Evolutionary conservation across 768 basidiomycete genomes (phyloP).

Genomic region (Pleurotus giganteus): DNA sequence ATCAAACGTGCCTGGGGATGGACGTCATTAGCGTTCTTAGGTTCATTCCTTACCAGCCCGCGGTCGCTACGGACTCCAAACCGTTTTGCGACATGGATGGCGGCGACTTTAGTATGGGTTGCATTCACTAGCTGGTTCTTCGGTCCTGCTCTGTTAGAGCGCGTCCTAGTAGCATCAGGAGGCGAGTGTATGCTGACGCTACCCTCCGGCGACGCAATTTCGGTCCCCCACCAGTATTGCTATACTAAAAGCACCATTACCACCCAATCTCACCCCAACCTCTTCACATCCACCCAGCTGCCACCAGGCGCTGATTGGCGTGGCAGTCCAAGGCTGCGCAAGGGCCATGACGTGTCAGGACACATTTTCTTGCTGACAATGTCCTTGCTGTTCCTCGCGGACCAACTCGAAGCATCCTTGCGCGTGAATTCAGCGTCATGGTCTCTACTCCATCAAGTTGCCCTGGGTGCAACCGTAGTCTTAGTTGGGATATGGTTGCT

Average conservation of each 20-base stretch:
- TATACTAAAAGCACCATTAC: slow-evolving; percentile 47
- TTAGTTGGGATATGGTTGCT: slow-evolving; percentile 68
- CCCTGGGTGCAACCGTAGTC: slow-evolving; percentile 41
- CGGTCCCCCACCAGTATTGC: slow-evolving; percentile 61
- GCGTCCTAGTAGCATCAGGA: slow-evolving; percentile 63
- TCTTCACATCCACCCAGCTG: slow-evolving; percentile 48
- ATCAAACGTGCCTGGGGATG: slow-evolving; percentile 93
- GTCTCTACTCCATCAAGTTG: slow-evolving; percentile 43
- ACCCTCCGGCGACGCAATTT: slow-evolving; percentile 51
- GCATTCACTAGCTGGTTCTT: slow-evolving; percentile 86
- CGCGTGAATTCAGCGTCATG: slow-evolving; percentile 30
- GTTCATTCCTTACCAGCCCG: slow-evolving; percentile 59
- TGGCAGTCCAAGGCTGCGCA: slow-evolving; percentile 58
- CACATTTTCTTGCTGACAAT: slow-evolving; percentile 90
- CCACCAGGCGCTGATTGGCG: slow-evolving; percentile 37
- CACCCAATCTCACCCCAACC: slow-evolving; percentile 55
- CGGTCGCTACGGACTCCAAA: slow-evolving; percentile 34
- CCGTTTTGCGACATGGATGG: slow-evolving; percentile 51
- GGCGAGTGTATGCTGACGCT: slow-evolving; percentile 73
- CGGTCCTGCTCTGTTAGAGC: slow-evolving; percentile 73
- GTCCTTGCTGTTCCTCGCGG: slow-evolving; percentile 71
- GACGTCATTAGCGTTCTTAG: slow-evolving; percentile 70
- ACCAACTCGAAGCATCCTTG: slow-evolving; percentile 66
- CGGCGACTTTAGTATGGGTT: slow-evolving; percentile 68
- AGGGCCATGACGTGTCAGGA: slow-evolving; percentile 92